Percentiles rank a stretch among this genome's conserved stretches.
These are phyloP conservation scores for Kluyveromyces siamensis DNA, from an alignment of 805 yeast species.

Conservation along the genomic window DNA sequence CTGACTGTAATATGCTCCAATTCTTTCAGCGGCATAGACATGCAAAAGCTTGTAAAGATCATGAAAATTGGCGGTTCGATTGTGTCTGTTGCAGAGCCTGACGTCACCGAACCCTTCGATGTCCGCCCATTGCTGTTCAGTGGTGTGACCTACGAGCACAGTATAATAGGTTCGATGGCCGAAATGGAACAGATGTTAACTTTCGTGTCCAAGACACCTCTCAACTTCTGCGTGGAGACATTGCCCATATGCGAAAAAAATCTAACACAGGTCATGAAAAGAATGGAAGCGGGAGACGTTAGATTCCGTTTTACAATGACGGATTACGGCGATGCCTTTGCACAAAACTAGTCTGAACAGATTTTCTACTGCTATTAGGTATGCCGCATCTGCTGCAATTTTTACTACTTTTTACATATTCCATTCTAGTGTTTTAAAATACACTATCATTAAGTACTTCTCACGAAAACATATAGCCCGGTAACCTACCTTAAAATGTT, in stretches of 20 bases:
- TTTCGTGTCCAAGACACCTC: slow-evolving; percentile 34
- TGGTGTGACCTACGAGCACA: slow-evolving; percentile 14
- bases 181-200: slow-evolving; percentile 40
- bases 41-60: slow-evolving; percentile 38
- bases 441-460: no score
- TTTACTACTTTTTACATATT: no score
- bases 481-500: no score
- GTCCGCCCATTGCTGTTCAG: slow-evolving; percentile 34
- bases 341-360: slow-evolving; percentile 19
- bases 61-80: slow-evolving; percentile 52
- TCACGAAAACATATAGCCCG: no score
- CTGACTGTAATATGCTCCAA: slow-evolving; percentile 38
- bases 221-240: slow-evolving; percentile 42
- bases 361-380: slow-evolving; percentile 40
- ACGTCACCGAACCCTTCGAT: slow-evolving; percentile 29
- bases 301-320: slow-evolving; percentile 44
- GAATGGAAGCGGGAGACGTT: slow-evolving; percentile 38
- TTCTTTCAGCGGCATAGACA: slow-evolving; percentile 39
- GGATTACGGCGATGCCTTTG: slow-evolving; percentile 27
- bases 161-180: slow-evolving; percentile 33
- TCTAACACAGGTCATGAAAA: slow-evolving; percentile 34
- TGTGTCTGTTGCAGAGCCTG: slow-evolving; percentile 63
- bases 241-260: slow-evolving; percentile 35
- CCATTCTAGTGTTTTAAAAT: no score
- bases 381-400: slow-evolving; percentile 30